A percentile compares a stretch with the other conserved stretches of the same genome.
Evolutionary conservation across 257 asterid species (phyloP).

Genomic region (Coffea eugenioides): DNA sequence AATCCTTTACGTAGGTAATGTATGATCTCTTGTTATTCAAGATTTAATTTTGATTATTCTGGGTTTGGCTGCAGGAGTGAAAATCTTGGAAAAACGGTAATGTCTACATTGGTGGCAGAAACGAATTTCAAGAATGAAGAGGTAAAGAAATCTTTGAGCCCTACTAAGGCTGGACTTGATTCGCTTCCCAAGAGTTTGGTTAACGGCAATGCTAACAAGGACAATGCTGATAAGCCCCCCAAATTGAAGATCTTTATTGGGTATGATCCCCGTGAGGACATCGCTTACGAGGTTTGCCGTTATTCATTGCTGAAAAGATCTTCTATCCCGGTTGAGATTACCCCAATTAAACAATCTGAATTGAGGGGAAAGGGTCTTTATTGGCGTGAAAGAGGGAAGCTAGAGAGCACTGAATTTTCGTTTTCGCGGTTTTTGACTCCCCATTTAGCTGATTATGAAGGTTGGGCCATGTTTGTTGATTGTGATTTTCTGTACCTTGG

Average conservation of each 20-base stretch:
- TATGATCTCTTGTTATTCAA: neutral
- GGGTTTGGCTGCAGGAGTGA: slow-evolving; percentile 27
- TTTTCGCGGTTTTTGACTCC: slow-evolving; percentile 83
- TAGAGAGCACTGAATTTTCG: slow-evolving; percentile 89
- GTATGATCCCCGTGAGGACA: slow-evolving; percentile 73
- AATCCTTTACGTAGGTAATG: neutral
- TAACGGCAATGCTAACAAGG: slow-evolving; percentile 4
- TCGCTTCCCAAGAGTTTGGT: neutral
- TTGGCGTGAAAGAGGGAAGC: slow-evolving; percentile 77
- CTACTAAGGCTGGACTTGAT: neutral
- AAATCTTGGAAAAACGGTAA: slow-evolving; percentile 7
- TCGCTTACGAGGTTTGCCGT: slow-evolving; percentile 80
- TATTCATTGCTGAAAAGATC: slow-evolving; percentile 61
- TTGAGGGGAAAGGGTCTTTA: slow-evolving; percentile 57
- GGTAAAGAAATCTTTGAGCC: slow-evolving; percentile 15
- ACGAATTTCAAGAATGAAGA: slow-evolving; percentile 16
- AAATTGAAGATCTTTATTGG: slow-evolving; percentile 72
- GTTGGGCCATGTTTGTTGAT: slow-evolving; percentile 94
- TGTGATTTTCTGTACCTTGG: slow-evolving; percentile 76
- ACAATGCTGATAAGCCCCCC: neutral
- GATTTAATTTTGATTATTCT: neutral
- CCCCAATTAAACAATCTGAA: slow-evolving; percentile 76
- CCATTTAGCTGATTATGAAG: slow-evolving; percentile 48
- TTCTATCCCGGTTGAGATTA: slow-evolving; percentile 68
- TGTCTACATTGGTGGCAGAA: slow-evolving; percentile 26